Evolutionary conservation across 768 basidiomycete genomes (phyloP), one percentile per base, ranked within the genome.

Genomic region (Flagelloscypha sp.): DNA sequence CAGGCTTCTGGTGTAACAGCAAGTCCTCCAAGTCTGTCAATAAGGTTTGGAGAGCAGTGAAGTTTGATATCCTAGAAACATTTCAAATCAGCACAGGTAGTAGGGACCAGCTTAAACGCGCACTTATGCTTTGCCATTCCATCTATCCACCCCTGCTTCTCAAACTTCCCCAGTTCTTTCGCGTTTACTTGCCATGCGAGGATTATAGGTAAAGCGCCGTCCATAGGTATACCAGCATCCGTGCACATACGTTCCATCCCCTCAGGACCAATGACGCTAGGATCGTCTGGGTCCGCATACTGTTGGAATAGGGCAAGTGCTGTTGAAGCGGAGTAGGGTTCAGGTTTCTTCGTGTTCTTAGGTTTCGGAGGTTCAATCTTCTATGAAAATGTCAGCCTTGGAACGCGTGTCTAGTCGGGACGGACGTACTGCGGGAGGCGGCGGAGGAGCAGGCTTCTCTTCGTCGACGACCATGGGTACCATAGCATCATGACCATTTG

Each of bases 181-280:
- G 80, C 70, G 30, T 70, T 62, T 37, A 84, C 55, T 46, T 82
- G 79, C 86, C 86, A 89, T 16, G 83, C 73, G 10, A 88, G 61
- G 12, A 88, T 63, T 35, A 89, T 62, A 13, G 84, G 81, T 42
- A 74, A 57, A 5, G 79, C 64, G 20, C 84, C 82, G 13, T 88
- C 85, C 54, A 90, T 59, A 0, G 82, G 64, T 30, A 88, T 70
- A n/a, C 71, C 60, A 9, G 78, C 73, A 42, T 87, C 82, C 17
- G 44, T 65, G 57, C 82, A 90, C 19, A 92, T 57, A 35, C 58
- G 63, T 54, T 80, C 76, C 43, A 88, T 75, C 2, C 84, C 84
- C 40, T 77, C 83, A 1, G 81, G 70, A 1, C 76, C 79, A 46
- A 90, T 86, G 28, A 70, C 60, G 30, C 59, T 50, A 9, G 72